A percentile compares a stretch with the other conserved stretches of the same genome.
These are phyloP conservation scores for Colletotrichum kahawae DNA, from an alignment of 2,329 filamentous ascomycete species.

Conservation along the genomic window DNA sequence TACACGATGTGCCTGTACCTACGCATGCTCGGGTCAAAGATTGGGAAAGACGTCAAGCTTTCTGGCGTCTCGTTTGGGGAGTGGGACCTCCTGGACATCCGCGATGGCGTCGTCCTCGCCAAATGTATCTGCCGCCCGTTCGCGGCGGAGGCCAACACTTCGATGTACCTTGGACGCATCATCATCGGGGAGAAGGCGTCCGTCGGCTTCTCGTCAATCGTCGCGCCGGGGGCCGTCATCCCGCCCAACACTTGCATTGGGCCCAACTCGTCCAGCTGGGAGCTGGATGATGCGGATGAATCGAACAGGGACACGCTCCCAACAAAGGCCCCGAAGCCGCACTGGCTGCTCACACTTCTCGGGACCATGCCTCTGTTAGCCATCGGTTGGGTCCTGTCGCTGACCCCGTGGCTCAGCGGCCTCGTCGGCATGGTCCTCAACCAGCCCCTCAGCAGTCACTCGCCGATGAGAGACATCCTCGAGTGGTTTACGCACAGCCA, in stretches of 20 bases:
- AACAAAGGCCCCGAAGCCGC: slow-evolving; percentile 42
- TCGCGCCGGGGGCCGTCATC: slow-evolving; percentile 54
- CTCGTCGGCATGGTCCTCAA: slow-evolving; percentile 69
- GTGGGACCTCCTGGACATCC: slow-evolving; percentile 61
- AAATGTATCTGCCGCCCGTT: slow-evolving; percentile 54
- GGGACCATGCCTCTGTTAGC: slow-evolving; percentile 47
- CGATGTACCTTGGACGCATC: slow-evolving; percentile 61
- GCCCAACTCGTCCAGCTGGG: slow-evolving; percentile 63
- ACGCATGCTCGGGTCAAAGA: slow-evolving; percentile 56
- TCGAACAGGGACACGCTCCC: slow-evolving; percentile 49
- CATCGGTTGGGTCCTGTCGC: slow-evolving; percentile 44
- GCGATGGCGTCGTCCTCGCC: slow-evolving; percentile 52
- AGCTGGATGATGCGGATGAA: slow-evolving; percentile 51
- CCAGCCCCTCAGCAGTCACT: slow-evolving; percentile 34
- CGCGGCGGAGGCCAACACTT: slow-evolving; percentile 60
- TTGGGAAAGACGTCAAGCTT: slow-evolving; percentile 57
- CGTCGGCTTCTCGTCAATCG: slow-evolving; percentile 52
- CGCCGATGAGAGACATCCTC: slow-evolving; percentile 46
- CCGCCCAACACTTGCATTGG: slow-evolving; percentile 58
- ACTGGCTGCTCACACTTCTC: slow-evolving; percentile 48
- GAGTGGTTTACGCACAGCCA: slow-evolving; percentile 53
- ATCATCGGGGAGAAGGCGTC: slow-evolving; percentile 51
- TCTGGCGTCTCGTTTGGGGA: slow-evolving; percentile 52
- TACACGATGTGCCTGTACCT: slow-evolving; percentile 48
- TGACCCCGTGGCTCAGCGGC: slow-evolving; percentile 50